A percentile compares a stretch with the other conserved stretches of the same genome.
phyloP scores from a whole-genome alignment of 768 basidiomycete species.

The Rhizopogon vinicolor region DNA sequence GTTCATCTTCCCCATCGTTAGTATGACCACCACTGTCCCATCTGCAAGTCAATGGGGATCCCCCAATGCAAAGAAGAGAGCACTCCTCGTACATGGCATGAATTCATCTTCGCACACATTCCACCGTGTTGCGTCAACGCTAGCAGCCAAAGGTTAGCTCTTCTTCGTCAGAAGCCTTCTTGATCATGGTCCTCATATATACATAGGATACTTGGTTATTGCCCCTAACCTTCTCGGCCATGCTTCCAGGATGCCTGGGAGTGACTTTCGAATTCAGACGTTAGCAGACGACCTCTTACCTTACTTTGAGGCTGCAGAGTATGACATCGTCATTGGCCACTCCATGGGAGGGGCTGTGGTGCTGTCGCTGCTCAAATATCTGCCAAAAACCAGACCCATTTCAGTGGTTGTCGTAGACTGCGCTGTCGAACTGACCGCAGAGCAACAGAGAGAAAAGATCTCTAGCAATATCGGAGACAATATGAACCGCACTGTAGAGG shows the following conservation, averaged over 20 bases:
- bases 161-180: neutral
- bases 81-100: constrained; percentile 17
- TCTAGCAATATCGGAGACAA: too few species aligned
- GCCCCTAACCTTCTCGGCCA: constrained; percentile 23
- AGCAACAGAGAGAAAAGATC: too few species aligned
- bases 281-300: constrained; percentile 1
- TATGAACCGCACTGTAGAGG: too few species aligned
- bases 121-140: constrained; percentile 8
- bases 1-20: neutral
- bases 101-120: constrained; percentile 9
- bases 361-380: constrained; percentile 8
- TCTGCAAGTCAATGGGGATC: constrained; percentile 13
- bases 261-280: neutral
- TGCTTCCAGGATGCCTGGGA: constrained; percentile 4
- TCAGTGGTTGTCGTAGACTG: too few species aligned
- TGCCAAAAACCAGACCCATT: neutral
- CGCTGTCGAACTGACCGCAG: too few species aligned
- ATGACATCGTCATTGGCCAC: constrained; percentile 10
- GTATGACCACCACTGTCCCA: neutral
- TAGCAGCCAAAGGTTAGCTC: constrained; percentile 13
- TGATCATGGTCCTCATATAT: neutral
- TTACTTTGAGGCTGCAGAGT: neutral
- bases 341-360: constrained; percentile 16
- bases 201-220: constrained; percentile 16
- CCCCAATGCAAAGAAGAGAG: constrained; percentile 12